Percentiles rank a stretch among this genome's conserved stretches.
Conservation (phyloP, 2,329 filamentous ascomycete species). For the Aspergillus sp. region DNA sequence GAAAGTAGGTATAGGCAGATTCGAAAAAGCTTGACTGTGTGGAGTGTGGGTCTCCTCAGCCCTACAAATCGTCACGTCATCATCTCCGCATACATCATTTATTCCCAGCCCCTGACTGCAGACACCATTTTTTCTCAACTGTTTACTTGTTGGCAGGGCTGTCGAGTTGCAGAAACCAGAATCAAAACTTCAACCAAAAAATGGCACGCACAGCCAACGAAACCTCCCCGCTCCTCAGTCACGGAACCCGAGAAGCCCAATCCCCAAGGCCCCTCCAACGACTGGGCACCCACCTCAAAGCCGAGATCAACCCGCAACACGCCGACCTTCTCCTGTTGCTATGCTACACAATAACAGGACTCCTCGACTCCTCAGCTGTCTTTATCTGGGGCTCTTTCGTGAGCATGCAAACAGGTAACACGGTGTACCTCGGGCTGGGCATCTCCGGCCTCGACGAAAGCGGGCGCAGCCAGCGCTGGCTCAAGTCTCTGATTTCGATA, state of each 20-base stretch:
- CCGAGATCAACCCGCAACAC: constrained; percentile 64
- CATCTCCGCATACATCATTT: background rate
- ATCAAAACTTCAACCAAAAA: background rate
- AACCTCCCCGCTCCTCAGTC: background rate
- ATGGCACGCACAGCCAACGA: background rate
- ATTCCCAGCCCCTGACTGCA: background rate
- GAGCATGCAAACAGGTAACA: constrained; percentile 86
- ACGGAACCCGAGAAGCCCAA: background rate
- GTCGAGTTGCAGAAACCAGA: background rate
- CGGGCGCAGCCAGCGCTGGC: constrained; percentile 60
- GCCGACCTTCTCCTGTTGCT: constrained; percentile 71
- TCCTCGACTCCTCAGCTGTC: constrained; percentile 76
- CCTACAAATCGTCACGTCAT: background rate
- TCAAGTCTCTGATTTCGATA: constrained; percentile 74
- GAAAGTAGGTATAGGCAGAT: background rate
- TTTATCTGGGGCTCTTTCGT: constrained; percentile 81
- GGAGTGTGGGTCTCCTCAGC: background rate
- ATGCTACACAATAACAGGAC: constrained; percentile 77
- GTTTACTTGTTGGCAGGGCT: background rate
- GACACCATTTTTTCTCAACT: too few relatives aligned
- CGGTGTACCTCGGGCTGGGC: constrained; percentile 77
- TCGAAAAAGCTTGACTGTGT: background rate
- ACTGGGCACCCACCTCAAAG: constrained; percentile 18
- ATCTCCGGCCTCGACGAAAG: constrained; percentile 56
- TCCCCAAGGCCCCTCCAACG: background rate